phyloP scores from a whole-genome alignment of 208 protist genomes.

The Dictyostelium gargantuum region DNA sequence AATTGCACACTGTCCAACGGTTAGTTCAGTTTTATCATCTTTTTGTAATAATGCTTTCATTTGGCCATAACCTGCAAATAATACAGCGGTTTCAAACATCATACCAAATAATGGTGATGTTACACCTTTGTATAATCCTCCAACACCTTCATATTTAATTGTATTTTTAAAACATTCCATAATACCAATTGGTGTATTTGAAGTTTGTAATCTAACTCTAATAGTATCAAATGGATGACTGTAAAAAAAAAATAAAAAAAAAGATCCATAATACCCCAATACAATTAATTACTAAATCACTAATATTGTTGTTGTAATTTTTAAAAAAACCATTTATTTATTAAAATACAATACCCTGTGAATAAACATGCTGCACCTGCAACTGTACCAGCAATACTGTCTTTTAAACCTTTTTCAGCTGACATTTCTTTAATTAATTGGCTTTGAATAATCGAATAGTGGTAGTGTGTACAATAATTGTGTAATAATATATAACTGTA shows the following conservation, averaged over 20 bases:
- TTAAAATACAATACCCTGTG: constrained; percentile 60
- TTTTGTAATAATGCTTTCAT: constrained; percentile 47
- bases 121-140: constrained; percentile 60
- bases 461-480: too few species aligned
- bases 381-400: constrained; percentile 31
- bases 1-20: neutral
- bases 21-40: neutral
- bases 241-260: neutral
- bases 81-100: constrained; percentile 58
- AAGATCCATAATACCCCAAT: too few species aligned
- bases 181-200: constrained; percentile 8
- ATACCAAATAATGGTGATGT: constrained; percentile 56
- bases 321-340: too few species aligned
- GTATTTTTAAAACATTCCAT: constrained; percentile 49
- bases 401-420: constrained; percentile 38
- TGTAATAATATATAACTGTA: too few species aligned
- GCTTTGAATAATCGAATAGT: too few species aligned
- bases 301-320: neutral
- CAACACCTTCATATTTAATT: constrained; percentile 54
- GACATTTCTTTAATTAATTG: too few species aligned
- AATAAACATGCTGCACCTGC: constrained; percentile 46
- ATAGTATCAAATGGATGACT: constrained; percentile 58
- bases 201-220: constrained; percentile 55
- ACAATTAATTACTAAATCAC: too few species aligned
- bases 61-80: constrained; percentile 58